These are phyloP conservation scores for Candida awuae DNA, from an alignment of 805 yeast species.

Conservation along the genomic window DNA sequence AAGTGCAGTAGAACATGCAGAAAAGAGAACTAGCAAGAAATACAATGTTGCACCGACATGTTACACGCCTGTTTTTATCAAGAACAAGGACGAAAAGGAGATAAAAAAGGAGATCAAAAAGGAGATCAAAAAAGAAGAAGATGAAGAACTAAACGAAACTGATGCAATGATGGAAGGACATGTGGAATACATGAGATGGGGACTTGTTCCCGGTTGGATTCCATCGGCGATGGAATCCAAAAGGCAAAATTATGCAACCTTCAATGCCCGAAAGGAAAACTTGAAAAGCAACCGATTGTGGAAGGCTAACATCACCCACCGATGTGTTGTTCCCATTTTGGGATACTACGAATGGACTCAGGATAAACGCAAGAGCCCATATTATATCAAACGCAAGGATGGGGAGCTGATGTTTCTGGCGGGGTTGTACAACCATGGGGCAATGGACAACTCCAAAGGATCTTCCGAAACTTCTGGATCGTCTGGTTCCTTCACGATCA, in stretches of 20 bases:
- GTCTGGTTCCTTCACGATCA: conserved; percentile 51
- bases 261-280: conserved; percentile 71
- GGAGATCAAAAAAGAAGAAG: background rate
- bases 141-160: too few species aligned
- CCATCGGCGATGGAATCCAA: conserved; percentile 27
- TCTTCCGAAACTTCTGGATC: too few species aligned
- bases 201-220: conserved; percentile 66
- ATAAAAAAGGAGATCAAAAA: background rate
- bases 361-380: conserved; percentile 44
- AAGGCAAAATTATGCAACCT: conserved; percentile 39
- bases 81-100: conserved; percentile 1
- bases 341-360: conserved; percentile 82
- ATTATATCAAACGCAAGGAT: conserved; percentile 51
- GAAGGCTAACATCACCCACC: conserved; percentile 38
- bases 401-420: conserved; percentile 56
- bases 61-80: conserved; percentile 34
- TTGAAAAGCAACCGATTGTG: conserved; percentile 48
- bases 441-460: conserved; percentile 18
- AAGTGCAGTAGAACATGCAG: conserved; percentile 20
- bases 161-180: background rate
- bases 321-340: conserved; percentile 72
- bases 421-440: conserved; percentile 36
- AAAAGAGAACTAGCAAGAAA: conserved; percentile 27
- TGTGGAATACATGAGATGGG: conserved; percentile 65
- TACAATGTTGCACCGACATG: conserved; percentile 61